These are phyloP conservation scores for Barnettozyma salicaria DNA, from an alignment of 805 yeast genomes.

Conservation along the genomic window DNA sequence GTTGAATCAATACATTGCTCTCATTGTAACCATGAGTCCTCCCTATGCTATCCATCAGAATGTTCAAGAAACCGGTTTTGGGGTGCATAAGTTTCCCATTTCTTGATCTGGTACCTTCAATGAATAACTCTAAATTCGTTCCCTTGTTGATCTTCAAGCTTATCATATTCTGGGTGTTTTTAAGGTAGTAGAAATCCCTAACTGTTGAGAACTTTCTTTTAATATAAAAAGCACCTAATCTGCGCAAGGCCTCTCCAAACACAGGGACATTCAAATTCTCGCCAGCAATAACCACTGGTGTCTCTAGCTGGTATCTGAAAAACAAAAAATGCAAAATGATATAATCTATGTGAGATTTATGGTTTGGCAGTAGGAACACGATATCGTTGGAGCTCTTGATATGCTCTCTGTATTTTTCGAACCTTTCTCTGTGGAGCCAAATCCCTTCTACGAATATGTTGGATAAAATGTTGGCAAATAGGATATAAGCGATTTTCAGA, in stretches of 20 bases:
- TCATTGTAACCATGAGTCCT: constrained; percentile 2
- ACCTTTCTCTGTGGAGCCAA: constrained; percentile 16
- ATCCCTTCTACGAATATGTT: constrained; percentile 22
- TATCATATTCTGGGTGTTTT: constrained; percentile 14
- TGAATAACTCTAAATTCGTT: constrained; percentile 18
- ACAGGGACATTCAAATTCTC: constrained; percentile 23
- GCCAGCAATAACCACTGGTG: constrained; percentile 24
- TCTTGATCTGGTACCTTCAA: constrained; percentile 24
- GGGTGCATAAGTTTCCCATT: constrained; percentile 23
- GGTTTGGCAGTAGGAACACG: constrained; percentile 19
- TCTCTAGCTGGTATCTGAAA: constrained; percentile 15
- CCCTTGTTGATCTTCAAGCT: constrained; percentile 4
- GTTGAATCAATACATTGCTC: constrained; percentile 12
- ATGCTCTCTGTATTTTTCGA: constrained; percentile 11
- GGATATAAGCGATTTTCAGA: constrained; percentile 15
- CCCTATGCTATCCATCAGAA: constrained; percentile 13
- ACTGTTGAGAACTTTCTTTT: constrained; percentile 16
- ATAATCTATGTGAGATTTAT: constrained; percentile 22
- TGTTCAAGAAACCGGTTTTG: constrained; percentile 20
- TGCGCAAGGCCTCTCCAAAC: constrained; percentile 17
- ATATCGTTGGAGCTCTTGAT: constrained; percentile 1
- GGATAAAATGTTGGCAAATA: constrained; percentile 14
- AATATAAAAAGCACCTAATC: constrained; percentile 20
- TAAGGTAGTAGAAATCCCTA: constrained; percentile 17
- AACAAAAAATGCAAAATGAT: constrained; percentile 20